Evolutionary conservation across 108 stramenopile genomes (phyloP), one percentile per base, ranked within the genome.

Genomic region (Schizochytrium sp.): DNA sequence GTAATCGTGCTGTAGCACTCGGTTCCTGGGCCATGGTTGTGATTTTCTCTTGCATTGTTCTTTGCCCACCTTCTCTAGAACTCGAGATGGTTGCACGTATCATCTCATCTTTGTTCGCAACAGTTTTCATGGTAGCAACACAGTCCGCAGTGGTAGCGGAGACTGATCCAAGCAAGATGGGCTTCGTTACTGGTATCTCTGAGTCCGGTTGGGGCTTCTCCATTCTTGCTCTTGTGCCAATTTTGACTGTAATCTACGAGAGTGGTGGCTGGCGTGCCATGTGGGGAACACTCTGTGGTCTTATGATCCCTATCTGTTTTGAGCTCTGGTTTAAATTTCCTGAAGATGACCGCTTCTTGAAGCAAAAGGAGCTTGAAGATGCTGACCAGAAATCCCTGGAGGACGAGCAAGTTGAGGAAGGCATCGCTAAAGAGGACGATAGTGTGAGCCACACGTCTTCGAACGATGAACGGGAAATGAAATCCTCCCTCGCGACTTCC

Each of bases 121-220:
- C 76, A 8, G 15, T 83, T 53, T 83, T 55, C 76, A 47, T 83
- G 50, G 55, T 50, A 10, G 53, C 40, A 10, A 38, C 53, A 38
- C 47, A 55, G 50, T 83, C 76, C 10, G n/a, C 76, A 53, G 50
- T 83, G 28, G 47, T 83, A 13, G 53, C 19, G 53, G n/a, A 55
- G 76, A 69, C 64, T 7, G 8, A 5, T 2, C 50, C 49, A n/a
- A 55, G 50, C 38, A 38, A n/a, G 10, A 49, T 55, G 38, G 76
- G 76, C 47, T 83, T 49, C 15, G 76, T 83, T 5, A 83, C 76
- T 38, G 76, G 76, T 28, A 55, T 83, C 13, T 38, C 76, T 40
- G 76, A 83, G 76, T n/a, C 55, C 38, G 28, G 76, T 13, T 83
- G 76, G 76, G 76, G 50, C 10, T 55, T 83, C 28, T 7, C 76